Conservation (phyloP, 805 yeast genomes). For the Metschnikowia similis region DNA sequence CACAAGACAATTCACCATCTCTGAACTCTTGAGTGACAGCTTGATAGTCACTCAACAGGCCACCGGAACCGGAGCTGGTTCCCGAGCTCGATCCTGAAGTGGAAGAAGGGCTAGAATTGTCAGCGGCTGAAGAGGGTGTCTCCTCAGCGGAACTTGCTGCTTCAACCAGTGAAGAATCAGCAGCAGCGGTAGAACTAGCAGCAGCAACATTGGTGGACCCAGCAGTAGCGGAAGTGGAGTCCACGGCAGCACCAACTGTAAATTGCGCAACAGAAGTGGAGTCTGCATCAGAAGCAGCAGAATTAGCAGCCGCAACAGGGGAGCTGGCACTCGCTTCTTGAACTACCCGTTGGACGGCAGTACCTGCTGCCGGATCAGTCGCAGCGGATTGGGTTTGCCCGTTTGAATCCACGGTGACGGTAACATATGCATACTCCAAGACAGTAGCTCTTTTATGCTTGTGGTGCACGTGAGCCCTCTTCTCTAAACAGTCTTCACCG, state of each 20-base stretch:
- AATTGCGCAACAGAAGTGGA: constrained; percentile 1
- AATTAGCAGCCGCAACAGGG: constrained; percentile 8
- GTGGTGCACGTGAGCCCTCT: constrained; percentile 50
- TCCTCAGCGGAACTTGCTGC: no score
- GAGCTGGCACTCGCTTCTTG: constrained; percentile 11
- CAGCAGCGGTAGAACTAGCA: constrained; percentile 30
- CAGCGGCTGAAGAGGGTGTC: constrained; percentile 8
- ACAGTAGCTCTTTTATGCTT: constrained; percentile 58
- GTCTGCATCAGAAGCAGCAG: neutral
- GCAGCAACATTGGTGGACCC: constrained; percentile 25
- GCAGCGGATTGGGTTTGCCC: constrained; percentile 34
- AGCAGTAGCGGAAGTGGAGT: constrained; percentile 12
- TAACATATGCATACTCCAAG: constrained; percentile 43
- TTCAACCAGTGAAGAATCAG: constrained; percentile 17
- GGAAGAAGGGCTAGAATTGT: constrained; percentile 19
- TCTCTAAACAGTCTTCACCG: constrained; percentile 15
- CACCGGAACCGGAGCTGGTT: constrained; percentile 22
- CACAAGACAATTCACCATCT: constrained; percentile 70
- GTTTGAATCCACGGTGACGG: constrained; percentile 37
- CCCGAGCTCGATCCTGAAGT: constrained; percentile 34
- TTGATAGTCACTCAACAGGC: constrained; percentile 56
- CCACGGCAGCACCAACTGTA: no score
- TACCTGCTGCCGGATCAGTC: constrained; percentile 1
- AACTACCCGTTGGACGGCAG: neutral
- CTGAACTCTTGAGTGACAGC: constrained; percentile 59